Base-by-base conservation (phyloP, 345 rosid species). In the Gossypium herbaceum region DNA sequence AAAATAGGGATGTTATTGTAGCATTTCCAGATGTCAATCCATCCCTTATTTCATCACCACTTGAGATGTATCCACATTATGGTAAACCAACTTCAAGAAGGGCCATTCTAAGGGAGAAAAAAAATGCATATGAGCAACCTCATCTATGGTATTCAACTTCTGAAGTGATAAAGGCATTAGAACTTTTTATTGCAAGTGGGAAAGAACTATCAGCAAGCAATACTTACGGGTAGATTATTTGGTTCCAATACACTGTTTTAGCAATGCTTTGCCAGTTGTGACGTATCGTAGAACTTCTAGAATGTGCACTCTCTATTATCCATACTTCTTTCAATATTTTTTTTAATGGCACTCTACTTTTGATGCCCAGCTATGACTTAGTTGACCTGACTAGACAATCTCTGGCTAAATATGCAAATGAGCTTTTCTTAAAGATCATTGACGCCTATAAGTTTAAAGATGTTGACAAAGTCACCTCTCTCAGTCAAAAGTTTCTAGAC, bases 21-120 rank as follows among this genome's bases (percentile, higher is more conserved):
- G 89, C 92, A 75, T 86, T 90, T 80, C 92, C 94, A 12, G 92
- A 90, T 82, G 85, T 87, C 65, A 85, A 86, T 82, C 94, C 92
- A 65, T 85, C 68, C 72, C 55, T 72, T 47, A 75, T 87, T 63
- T 82, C 77, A 22, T 34, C 48, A n/a, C 58, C 50, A 39, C 79
- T 63, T 2, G 72, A 73, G 71, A 82, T 66, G 29, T 68, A 76
- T 77, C 80, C 45, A 41, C 75, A 24, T 44, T 22, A 69, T 58
- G 83, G 79, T 44, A 82, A 78, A 73, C 80, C 83, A 59, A 41
- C 81, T 9, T 83, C 83, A 1, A 84, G 86, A 78, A 68, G 79
- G 71, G 76, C 79, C 19, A 48, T 80, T 64, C 70, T 79, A 27
- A 76, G 64, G 50, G 82, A 78, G 74, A 51, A 77, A 62, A 69